Percentiles rank a stretch among this genome's conserved stretches.
phyloP scores from a whole-genome alignment of 2,329 filamentous ascomycete genomes.

The Apiospora kogelbergensis region DNA sequence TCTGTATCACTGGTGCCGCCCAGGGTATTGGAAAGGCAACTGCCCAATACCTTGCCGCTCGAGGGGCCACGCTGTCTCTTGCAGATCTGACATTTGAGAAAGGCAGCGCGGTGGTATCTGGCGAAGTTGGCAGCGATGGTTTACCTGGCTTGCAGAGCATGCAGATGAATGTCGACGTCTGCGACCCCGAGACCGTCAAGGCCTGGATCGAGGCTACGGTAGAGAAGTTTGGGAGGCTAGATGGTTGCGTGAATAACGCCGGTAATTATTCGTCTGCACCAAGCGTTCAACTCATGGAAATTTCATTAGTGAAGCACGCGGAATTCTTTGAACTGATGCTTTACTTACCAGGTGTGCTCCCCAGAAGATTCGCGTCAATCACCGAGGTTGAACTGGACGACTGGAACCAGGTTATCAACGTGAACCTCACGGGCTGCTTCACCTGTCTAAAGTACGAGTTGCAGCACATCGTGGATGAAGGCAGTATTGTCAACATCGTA shows the following conservation, averaged over 20 bases:
- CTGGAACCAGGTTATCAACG: conserved; percentile 41
- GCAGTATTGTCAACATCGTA: conserved; percentile 45
- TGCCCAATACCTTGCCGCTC: not conserved
- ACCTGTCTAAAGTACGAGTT: conserved; percentile 51
- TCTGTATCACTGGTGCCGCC: not conserved
- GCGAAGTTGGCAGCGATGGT: not conserved
- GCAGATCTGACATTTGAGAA: not conserved
- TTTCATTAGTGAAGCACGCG: not conserved
- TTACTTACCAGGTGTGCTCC: conserved; percentile 16
- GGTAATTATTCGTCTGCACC: conserved; percentile 21
- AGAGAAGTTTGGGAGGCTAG: conserved; percentile 32
- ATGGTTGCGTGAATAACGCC: conserved; percentile 38
- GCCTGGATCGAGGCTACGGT: conserved; percentile 34
- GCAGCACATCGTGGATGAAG: conserved; percentile 36
- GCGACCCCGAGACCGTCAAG: conserved; percentile 31
- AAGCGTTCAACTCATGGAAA: not conserved
- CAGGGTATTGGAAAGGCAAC: not conserved
- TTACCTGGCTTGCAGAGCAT: not conserved
- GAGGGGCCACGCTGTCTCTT: not conserved
- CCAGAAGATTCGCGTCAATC: conserved; percentile 14
- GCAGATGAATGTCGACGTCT: conserved; percentile 28
- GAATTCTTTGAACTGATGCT: not conserved
- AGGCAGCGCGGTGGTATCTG: not conserved
- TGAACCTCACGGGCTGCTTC: conserved; percentile 49
- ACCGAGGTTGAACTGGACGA: conserved; percentile 34